These are phyloP conservation scores for Phycomyces blakesleeanus DNA, from an alignment of 192 early-diverging fungal genomes.

Conservation along the genomic window DNA sequence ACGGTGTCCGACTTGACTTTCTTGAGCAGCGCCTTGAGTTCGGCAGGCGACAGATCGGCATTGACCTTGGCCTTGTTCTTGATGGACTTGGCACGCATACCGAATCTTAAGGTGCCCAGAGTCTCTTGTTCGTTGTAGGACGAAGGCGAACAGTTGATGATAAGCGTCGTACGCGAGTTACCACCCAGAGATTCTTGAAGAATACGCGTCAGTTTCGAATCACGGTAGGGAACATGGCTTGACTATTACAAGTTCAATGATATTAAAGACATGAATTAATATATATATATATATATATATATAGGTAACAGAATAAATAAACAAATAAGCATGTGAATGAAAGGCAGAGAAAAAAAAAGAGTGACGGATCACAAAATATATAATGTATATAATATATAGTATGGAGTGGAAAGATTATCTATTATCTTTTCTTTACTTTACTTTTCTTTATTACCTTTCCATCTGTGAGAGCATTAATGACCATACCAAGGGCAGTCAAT, in stretches of 20 bases:
- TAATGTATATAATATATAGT: too few relatives aligned
- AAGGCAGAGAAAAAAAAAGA: too few relatives aligned
- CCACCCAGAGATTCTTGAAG: slow-evolving; percentile 99
- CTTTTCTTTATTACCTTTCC: slow-evolving; percentile 76
- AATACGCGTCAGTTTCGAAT: slow-evolving; percentile 98
- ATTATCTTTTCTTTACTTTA: too few relatives aligned
- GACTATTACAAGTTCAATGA: slow-evolving; percentile 64
- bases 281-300: too few relatives aligned
- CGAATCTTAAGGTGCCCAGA: slow-evolving; percentile 89
- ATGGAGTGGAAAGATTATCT: too few relatives aligned
- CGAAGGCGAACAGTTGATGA: slow-evolving; percentile 97
- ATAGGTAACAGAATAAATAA: too few relatives aligned
- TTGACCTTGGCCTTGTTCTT: slow-evolving; percentile 99
- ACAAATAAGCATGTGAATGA: too few relatives aligned
- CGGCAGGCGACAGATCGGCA: slow-evolving; percentile 88
- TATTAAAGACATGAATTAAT: too few relatives aligned
- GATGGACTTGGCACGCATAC: slow-evolving; percentile 98
- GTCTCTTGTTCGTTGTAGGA: slow-evolving; percentile 98
- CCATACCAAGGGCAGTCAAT: slow-evolving; percentile 96
- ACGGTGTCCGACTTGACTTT: slow-evolving; percentile 79
- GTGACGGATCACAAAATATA: too few relatives aligned
- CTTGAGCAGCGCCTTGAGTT: slow-evolving; percentile 94
- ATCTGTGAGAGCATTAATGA: slow-evolving; percentile 97
- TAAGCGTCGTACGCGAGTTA: slow-evolving; percentile 97
- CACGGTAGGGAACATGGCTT: slow-evolving; percentile 96